Evolutionary conservation across 352 stramenopile species (phyloP), one percentile per base, ranked within the genome.

Genomic region (Phytophthora citricola): DNA sequence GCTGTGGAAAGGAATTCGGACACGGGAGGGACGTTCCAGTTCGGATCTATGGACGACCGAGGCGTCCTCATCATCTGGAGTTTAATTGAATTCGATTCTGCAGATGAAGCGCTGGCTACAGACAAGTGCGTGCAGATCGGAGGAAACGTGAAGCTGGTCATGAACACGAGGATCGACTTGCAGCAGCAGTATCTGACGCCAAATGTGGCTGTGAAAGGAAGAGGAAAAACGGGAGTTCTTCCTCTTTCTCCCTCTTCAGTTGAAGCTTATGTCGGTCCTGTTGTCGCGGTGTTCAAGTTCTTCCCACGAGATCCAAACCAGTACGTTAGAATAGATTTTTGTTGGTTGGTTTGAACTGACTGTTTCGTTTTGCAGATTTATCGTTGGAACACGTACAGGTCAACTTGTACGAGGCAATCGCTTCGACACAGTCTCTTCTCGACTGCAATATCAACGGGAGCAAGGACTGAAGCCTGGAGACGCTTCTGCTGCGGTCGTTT

Each of bases 51-150:
- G 59, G 84, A 92, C 27, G 80, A 92, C 46, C 84, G 84, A 8
- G 84, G 84, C 0, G 49, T 90, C 17, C 56, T 92, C 9, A 75
- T 92, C 20, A 75, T 92, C 31, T 92, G 84, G 84, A 91, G 84
- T 17, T 54, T 91, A n/a, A 76, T 92, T 31, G 81, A 89, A 29
- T 81, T 83, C 6, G 68, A 79, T 10, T 46, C 65, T 0, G 70
- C 62, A 5, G 75, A 87, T 20, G 76, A 89, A 38, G 69, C 79
- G 11, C 45, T 89, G 7, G 46, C 76, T 45, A 58, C 58, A 1
- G 76, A 91, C 52, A 90, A 85, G 50, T 92, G 82, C 52, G 76
- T 89, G 4, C 74, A 85, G 58, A 87, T 92, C 39, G 80, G 80
- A 20, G 81, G 79, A 0, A 78, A 77, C 20, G 71, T 92, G 49